Evolutionary conservation across 2,329 filamentous ascomycete genomes (phyloP).

Genomic region (Venturiaceae sp.): DNA sequence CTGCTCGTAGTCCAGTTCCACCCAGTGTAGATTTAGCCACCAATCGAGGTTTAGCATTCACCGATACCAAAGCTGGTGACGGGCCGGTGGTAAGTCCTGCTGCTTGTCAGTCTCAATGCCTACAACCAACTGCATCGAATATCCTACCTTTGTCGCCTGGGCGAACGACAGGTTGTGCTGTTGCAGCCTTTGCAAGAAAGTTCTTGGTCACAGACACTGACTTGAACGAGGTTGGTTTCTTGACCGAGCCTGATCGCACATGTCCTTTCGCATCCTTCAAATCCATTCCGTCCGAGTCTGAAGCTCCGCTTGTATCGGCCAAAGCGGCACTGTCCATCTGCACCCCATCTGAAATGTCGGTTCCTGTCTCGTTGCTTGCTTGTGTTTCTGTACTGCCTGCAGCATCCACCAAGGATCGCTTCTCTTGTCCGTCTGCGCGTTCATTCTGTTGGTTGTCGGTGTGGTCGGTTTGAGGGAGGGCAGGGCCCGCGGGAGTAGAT

Average conservation of each 20-base stretch:
- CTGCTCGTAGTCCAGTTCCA: conserved; percentile 38
- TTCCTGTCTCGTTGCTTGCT: conserved; percentile 35
- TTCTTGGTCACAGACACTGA: conserved; percentile 78
- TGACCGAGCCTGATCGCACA: conserved; percentile 48
- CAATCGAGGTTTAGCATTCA: conserved; percentile 56
- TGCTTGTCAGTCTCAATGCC: neutral
- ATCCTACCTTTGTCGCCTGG: conserved; percentile 42
- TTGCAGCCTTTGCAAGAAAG: conserved; percentile 64
- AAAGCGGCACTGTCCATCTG: conserved; percentile 50
- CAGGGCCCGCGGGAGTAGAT: neutral
- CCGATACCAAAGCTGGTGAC: conserved; percentile 30
- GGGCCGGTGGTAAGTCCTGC: conserved; percentile 10
- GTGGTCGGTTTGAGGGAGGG: neutral
- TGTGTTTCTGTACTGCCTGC: conserved; percentile 1
- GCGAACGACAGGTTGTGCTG: conserved; percentile 40
- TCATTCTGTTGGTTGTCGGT: neutral
- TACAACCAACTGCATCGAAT: conserved; percentile 17
- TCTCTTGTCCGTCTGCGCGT: neutral
- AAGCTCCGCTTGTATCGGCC: conserved; percentile 62
- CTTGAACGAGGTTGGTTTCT: conserved; percentile 74
- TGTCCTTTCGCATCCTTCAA: conserved; percentile 44
- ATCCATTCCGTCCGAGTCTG: conserved; percentile 65
- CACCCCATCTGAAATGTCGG: conserved; percentile 27
- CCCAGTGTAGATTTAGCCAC: conserved; percentile 64
- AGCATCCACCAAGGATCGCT: neutral